phyloP scores from a whole-genome alignment of 2,329 filamentous ascomycete genomes.

The Talaromyces sp. region DNA sequence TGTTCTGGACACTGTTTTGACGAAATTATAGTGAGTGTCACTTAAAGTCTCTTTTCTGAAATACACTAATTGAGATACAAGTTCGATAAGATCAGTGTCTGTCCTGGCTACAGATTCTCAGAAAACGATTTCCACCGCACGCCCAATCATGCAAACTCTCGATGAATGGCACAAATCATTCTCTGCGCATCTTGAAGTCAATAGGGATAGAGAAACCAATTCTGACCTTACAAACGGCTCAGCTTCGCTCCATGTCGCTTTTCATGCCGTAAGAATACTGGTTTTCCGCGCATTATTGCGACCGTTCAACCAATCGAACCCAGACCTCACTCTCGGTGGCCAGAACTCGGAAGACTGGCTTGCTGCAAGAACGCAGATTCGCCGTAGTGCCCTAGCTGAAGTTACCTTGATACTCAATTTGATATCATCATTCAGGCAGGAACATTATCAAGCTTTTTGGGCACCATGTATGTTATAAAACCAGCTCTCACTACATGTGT shows the following conservation, averaged over 20 bases:
- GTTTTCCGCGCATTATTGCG: slow-evolving; percentile 10
- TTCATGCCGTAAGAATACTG: slow-evolving; percentile 7
- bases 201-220: neutral
- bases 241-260: slow-evolving; percentile 8
- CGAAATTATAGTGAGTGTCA: slow-evolving; percentile 4
- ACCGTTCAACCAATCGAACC: slow-evolving; percentile 4
- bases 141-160: slow-evolving; percentile 5
- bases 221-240: slow-evolving; percentile 4
- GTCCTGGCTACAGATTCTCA: neutral
- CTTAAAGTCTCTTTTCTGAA: neutral
- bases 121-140: neutral
- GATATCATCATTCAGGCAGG: slow-evolving; percentile 13
- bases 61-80: neutral
- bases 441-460: slow-evolving; percentile 13
- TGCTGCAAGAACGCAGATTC: neutral
- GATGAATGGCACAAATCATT: slow-evolving; percentile 9
- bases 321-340: neutral
- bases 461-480: slow-evolving; percentile 4
- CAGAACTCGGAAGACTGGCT: slow-evolving; percentile 5
- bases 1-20: slow-evolving; percentile 6
- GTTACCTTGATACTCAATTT: slow-evolving; percentile 4
- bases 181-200: neutral
- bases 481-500: neutral
- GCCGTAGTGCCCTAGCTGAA: slow-evolving; percentile 4
- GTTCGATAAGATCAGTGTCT: slow-evolving; percentile 10